phyloP scores from a whole-genome alignment of 768 basidiomycete genomes.

The Candolleomyces eurysporus region DNA sequence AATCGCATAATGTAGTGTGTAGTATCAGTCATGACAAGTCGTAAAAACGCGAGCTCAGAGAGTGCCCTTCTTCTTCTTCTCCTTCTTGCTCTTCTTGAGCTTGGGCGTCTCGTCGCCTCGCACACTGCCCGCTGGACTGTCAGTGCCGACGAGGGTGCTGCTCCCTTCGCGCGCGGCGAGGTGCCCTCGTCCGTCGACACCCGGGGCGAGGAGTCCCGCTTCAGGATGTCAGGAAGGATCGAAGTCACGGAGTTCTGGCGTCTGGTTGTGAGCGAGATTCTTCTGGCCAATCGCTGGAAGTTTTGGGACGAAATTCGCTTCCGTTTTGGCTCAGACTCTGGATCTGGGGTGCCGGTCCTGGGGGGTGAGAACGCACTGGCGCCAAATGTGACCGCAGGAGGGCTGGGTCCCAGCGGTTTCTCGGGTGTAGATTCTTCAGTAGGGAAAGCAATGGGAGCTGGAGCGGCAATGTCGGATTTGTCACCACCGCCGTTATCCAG shows the following conservation, averaged over 20 bases:
- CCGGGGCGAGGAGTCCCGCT: constrained; percentile 45
- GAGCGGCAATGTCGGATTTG: constrained; percentile 1
- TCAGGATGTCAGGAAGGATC: constrained; percentile 50
- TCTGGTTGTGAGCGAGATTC: constrained; percentile 64
- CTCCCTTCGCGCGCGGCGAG: constrained; percentile 37
- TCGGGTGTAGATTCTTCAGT: constrained; percentile 18
- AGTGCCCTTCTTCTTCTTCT: constrained; percentile 52
- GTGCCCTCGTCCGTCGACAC: constrained; percentile 46
- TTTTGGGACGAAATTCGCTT: constrained; percentile 84
- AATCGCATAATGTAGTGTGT: constrained; percentile 2
- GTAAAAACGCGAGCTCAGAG: constrained; percentile 20
- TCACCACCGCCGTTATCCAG: background rate
- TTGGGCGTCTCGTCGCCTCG: constrained; percentile 51
- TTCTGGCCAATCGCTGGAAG: constrained; percentile 76
- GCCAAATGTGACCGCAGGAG: constrained; percentile 65
- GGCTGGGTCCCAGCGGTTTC: constrained; percentile 10
- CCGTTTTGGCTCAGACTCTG: constrained; percentile 71
- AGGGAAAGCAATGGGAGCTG: constrained; percentile 32
- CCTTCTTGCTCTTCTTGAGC: constrained; percentile 59
- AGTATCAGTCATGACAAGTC: constrained; percentile 19
- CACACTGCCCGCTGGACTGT: constrained; percentile 58
- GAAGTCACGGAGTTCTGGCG: constrained; percentile 53
- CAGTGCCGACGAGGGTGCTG: constrained; percentile 34
- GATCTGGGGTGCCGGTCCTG: constrained; percentile 70
- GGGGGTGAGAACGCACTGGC: constrained; percentile 47